Conservation (phyloP, 768 basidiomycete genomes). For the Termitomyces sp. region DNA sequence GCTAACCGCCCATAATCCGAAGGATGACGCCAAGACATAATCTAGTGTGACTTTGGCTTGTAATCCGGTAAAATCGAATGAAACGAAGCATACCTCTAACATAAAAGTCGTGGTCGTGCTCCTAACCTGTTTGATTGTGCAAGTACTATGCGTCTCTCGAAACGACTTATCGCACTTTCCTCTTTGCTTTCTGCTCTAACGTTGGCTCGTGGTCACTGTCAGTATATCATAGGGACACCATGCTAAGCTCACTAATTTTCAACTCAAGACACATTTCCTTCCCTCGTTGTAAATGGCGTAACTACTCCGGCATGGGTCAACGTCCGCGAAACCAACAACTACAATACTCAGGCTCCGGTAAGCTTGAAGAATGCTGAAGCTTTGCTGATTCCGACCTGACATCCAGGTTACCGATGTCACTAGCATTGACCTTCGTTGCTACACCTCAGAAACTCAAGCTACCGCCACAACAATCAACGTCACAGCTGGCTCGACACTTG, state of each 20-base stretch:
- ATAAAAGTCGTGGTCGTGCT: background rate
- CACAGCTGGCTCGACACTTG: conserved; percentile 38
- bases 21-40: background rate
- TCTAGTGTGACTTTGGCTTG: background rate
- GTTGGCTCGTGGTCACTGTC: conserved; percentile 10
- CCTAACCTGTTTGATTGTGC: background rate
- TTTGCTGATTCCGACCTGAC: background rate
- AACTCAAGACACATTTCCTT: conserved; percentile 38
- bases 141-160: conserved; percentile 8
- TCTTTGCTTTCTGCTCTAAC: conserved; percentile 3
- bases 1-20: background rate
- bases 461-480: conserved; percentile 39
- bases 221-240: background rate
- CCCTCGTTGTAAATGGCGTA: conserved; percentile 33
- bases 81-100: background rate
- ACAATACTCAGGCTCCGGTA: conserved; percentile 32
- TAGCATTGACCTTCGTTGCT: conserved; percentile 43
- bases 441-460: conserved; percentile 32
- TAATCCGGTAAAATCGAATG: background rate
- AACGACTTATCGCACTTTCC: conserved; percentile 7
- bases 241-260: background rate
- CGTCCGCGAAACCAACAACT: conserved; percentile 43
- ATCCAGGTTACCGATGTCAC: conserved; percentile 37
- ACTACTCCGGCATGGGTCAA: conserved; percentile 34
- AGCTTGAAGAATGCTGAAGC: background rate